Evolutionary conservation across 768 basidiomycete species (phyloP), one percentile per base, ranked within the genome.

Genomic region (Mycena crocata): DNA sequence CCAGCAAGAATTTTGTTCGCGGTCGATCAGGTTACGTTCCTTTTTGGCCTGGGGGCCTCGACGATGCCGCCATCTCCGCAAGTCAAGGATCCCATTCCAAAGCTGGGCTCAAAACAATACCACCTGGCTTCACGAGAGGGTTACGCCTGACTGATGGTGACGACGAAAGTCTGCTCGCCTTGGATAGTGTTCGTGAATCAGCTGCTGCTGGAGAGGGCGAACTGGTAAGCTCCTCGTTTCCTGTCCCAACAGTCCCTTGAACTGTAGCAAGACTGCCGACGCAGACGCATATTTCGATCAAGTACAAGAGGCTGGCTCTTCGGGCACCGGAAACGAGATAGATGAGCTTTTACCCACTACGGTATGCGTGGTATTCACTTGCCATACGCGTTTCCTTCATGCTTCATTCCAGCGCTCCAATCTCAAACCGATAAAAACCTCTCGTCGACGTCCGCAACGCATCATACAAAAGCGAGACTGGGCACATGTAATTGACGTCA

Each of bases 401-500:
- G 55, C 7, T 54, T 34, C 45, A 62, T 54, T 40, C 2, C 71
- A 92, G 89, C 85, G 85, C 51, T 82, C 86, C 15, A 86, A 89
- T 73, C 79, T 93, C 26, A 87, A 84, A 52, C 87, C 90, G 21
- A 74, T 83, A 40, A 83, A 83, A 56, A 67, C 85, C 2, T 70
- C 76, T 31, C 77, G 73, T n/a, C 81, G 81, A 39, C 81, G 81
- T 48, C 66, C 77, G 21, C 84, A 81, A 70, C 82, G 84, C 32
- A 82, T 85, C 50, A 74, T 88, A 5, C 88, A 89, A 63, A 96
- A 96, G 79, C 92, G 93, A 51, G 95, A 98, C 68, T 99, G 98
- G 98, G 98, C 98, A 2, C 98, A 98, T 83, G 93, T 95, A 30
- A 94, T 99, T 31, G 94, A 99, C 73, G 89, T 98, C 65, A 95